phyloP scores from a whole-genome alignment of 352 stramenopile genomes.

The Pythium aristosporum region DNA sequence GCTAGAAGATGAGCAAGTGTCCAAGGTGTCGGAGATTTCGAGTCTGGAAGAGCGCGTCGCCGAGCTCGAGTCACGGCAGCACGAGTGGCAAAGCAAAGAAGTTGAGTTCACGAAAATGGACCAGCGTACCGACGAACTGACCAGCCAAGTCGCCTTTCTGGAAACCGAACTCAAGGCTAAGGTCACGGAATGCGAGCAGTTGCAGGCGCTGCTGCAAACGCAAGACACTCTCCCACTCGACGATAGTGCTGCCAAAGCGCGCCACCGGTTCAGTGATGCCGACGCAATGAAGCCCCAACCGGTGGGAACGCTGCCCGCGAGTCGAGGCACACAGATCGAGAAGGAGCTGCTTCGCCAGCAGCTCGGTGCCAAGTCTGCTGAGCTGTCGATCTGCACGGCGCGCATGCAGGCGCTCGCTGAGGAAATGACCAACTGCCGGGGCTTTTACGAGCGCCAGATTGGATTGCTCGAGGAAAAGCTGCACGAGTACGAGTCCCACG shows the following conservation, averaged over 20 bases:
- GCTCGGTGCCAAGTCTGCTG: slow-evolving; percentile 43
- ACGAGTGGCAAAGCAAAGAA: slow-evolving; percentile 40
- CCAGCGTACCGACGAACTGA: slow-evolving; percentile 52
- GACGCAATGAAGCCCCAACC: neutral
- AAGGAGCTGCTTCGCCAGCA: slow-evolving; percentile 63
- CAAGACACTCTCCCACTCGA: neutral
- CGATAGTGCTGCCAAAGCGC: neutral
- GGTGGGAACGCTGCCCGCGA: neutral
- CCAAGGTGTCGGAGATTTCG: slow-evolving; percentile 46
- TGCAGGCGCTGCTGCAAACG: slow-evolving; percentile 29
- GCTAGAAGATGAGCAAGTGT: slow-evolving; percentile 60
- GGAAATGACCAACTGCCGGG: slow-evolving; percentile 48
- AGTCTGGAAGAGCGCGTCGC: slow-evolving; percentile 57
- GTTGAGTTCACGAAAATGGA: slow-evolving; percentile 37
- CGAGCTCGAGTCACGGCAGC: slow-evolving; percentile 45
- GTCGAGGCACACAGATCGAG: slow-evolving; percentile 14
- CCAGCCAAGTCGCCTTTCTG: slow-evolving; percentile 45
- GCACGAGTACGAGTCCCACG: slow-evolving; percentile 46
- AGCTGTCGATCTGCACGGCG: slow-evolving; percentile 41
- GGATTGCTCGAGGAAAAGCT: slow-evolving; percentile 43
- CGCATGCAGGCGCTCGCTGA: slow-evolving; percentile 47
- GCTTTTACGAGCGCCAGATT: slow-evolving; percentile 57
- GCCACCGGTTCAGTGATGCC: slow-evolving; percentile 10
- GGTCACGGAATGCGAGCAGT: slow-evolving; percentile 43
- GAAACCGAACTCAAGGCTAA: slow-evolving; percentile 56